Evolutionary conservation across 495 filamentous ascomycete genomes (phyloP), one percentile per base, ranked within the genome.

Genomic region (Trichoderma erinaceum): DNA sequence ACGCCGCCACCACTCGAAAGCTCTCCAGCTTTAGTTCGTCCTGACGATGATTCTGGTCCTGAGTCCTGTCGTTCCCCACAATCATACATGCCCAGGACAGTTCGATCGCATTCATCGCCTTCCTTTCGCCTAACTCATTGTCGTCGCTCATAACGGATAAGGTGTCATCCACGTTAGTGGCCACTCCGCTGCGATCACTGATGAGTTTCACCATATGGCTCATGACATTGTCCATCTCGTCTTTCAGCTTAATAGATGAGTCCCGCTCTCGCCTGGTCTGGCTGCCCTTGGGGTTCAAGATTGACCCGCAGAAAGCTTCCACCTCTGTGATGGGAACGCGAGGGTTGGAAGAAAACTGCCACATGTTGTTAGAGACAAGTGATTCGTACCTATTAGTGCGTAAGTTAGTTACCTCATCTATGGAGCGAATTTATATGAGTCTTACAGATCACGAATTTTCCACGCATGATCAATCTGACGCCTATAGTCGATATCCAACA

Each of bases 251-350:
- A 1, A 74, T 76, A 3, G 86, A 88, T 3, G 74, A 75, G 63
- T 94, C 90, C 56, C 87, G 86, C 68, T 92, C 87, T 1, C 85
- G 80, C 65, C 78, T 81, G 18, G 79, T 86, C 69, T 87, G 86
- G 4, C 76, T 75, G 32, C 87, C 86, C 0, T 76, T 80, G 63
- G 83, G 87, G 67, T 88, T 90, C 25, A 93, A 76, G 65, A 96
- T 89, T 50, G 80, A 84, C 35, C 92, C 91, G 41, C 85, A 82
- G 74, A 93, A 91, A 27, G 90, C 89, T 77, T 96, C 92, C 13
- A 89, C 74, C 73, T 96, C 92, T 4, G 76, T 85, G 13, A 96
- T 78, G 0, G 80, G 81, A 32, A 84, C 79, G 48, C 73, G 74
- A 0, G 86, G 85, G 38, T 88, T 82, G 4, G 87, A 82, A 0